These are phyloP conservation scores for Friedmanniomyces simplex DNA, from an alignment of 495 filamentous ascomycete genomes.

Conservation along the genomic window DNA sequence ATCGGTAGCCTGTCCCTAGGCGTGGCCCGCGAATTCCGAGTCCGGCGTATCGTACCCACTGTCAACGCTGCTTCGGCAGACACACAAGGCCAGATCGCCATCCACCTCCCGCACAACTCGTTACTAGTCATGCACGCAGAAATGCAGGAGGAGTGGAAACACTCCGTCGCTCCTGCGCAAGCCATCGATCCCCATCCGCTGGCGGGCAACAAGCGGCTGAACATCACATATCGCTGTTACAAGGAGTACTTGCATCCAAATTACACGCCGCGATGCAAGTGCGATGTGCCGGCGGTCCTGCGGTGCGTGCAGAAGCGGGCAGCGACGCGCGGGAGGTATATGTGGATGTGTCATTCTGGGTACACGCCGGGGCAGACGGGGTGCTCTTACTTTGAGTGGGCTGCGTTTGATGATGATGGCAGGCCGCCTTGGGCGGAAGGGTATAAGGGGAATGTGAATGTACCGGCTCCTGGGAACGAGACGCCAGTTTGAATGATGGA, in stretches of 20 bases:
- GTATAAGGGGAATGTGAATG: constrained; percentile 16
- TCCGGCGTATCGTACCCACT: constrained; percentile 58
- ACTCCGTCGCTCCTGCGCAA: constrained; percentile 58
- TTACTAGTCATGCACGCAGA: constrained; percentile 91
- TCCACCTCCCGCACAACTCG: constrained; percentile 89
- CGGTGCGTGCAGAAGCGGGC: constrained; percentile 67
- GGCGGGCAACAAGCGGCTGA: constrained; percentile 68
- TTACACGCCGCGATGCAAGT: constrained; percentile 54
- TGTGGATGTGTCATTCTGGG: constrained; percentile 87
- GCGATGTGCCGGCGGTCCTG: constrained; percentile 60
- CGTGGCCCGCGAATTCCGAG: constrained; percentile 81
- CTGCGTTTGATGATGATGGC: constrained; percentile 78
- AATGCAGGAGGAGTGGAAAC: constrained; percentile 76
- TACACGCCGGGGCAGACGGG: constrained; percentile 64
- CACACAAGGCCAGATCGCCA: constrained; percentile 71
- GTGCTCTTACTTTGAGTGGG: constrained; percentile 83
- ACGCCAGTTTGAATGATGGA: too few relatives aligned
- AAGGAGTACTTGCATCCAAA: constrained; percentile 63
- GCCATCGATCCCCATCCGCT: constrained; percentile 74
- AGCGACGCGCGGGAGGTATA: constrained; percentile 67
- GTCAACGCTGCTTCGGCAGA: constrained; percentile 40
- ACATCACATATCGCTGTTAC: constrained; percentile 89
- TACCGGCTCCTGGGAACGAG: background rate
- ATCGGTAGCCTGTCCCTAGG: constrained; percentile 88
- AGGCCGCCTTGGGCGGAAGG: constrained; percentile 52